Conservation (phyloP, 306 rosid genomes). For the Dryas drummondii region DNA sequence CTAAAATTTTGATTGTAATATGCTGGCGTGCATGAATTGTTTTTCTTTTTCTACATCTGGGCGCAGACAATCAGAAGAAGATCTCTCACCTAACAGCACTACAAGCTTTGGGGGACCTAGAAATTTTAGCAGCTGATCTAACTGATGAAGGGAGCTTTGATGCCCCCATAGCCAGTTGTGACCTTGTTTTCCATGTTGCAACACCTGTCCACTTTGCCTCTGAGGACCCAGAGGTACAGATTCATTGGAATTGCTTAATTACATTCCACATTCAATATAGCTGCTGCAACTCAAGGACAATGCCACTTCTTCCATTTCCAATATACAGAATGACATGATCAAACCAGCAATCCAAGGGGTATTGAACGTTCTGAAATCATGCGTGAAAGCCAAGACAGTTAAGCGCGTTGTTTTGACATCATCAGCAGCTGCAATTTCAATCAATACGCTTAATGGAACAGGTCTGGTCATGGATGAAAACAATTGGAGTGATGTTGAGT, state of each 20-base stretch:
- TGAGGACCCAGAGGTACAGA: constrained; percentile 75
- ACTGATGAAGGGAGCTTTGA: constrained; percentile 61
- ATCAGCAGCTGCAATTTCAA: constrained; percentile 70
- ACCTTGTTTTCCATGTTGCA: constrained; percentile 80
- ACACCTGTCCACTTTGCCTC: constrained; percentile 82
- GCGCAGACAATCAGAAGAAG: constrained; percentile 57
- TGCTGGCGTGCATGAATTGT: background rate
- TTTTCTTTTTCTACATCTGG: constrained; percentile 7
- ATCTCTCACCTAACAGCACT: constrained; percentile 55
- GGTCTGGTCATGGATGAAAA: constrained; percentile 58
- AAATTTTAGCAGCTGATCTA: constrained; percentile 61
- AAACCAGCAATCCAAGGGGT: constrained; percentile 79
- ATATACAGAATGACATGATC: constrained; percentile 74
- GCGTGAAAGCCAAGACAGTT: constrained; percentile 58
- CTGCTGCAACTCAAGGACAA: background rate
- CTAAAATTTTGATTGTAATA: background rate
- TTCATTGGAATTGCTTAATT: background rate
- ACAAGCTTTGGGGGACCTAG: constrained; percentile 54
- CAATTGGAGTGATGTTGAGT: constrained; percentile 69
- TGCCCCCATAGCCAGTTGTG: constrained; percentile 66
- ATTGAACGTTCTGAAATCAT: constrained; percentile 62
- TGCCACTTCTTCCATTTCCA: constrained; percentile 3
- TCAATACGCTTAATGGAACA: constrained; percentile 48
- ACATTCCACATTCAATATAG: background rate
- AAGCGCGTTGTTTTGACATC: constrained; percentile 78